A percentile compares a stretch with the other conserved stretches of the same genome.
Evolutionary conservation across 805 yeast genomes (phyloP).

Genomic region (Grigorovia jiainica): DNA sequence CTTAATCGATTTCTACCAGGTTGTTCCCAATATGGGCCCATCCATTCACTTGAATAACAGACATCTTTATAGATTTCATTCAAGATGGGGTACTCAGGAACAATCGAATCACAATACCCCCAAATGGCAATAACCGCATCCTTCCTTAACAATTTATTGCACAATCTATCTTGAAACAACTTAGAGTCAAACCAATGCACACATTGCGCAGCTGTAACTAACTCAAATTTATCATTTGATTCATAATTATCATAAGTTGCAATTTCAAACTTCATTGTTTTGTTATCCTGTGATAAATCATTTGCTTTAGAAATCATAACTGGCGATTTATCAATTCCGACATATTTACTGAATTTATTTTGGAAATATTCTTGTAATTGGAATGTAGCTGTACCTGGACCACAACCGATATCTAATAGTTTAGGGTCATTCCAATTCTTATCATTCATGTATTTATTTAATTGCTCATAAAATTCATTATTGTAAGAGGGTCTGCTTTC

Average conservation of each 20-base stretch:
- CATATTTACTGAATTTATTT: slow-evolving; percentile 34
- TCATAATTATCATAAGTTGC: slow-evolving; percentile 20
- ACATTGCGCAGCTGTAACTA: slow-evolving; percentile 74
- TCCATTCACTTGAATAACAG: slow-evolving; percentile 37
- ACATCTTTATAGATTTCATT: slow-evolving; percentile 45
- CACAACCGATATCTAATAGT: slow-evolving; percentile 72
- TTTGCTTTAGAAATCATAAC: slow-evolving; percentile 48
- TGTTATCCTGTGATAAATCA: slow-evolving; percentile 5
- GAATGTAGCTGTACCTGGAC: slow-evolving; percentile 66
- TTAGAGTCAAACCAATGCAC: slow-evolving; percentile 74
- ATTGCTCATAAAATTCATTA: slow-evolving; percentile 33
- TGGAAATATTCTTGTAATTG: slow-evolving; percentile 20
- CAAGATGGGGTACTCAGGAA: slow-evolving; percentile 42
- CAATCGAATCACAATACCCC: slow-evolving; percentile 69
- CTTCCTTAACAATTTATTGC: slow-evolving; percentile 40
- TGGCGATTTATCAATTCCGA: slow-evolving; percentile 56
- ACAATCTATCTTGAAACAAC: slow-evolving; percentile 41
- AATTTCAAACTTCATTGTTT: slow-evolving; percentile 18
- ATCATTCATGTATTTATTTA: slow-evolving; percentile 28
- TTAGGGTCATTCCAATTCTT: slow-evolving; percentile 20
- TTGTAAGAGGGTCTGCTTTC: slow-evolving; percentile 64
- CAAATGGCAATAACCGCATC: slow-evolving; percentile 68
- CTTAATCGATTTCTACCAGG: slow-evolving; percentile 62
- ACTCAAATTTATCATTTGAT: slow-evolving; percentile 31
- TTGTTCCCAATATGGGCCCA: slow-evolving; percentile 73